Conservation (phyloP, 495 filamentous ascomycete species). For the Daldinia childiae region DNA sequence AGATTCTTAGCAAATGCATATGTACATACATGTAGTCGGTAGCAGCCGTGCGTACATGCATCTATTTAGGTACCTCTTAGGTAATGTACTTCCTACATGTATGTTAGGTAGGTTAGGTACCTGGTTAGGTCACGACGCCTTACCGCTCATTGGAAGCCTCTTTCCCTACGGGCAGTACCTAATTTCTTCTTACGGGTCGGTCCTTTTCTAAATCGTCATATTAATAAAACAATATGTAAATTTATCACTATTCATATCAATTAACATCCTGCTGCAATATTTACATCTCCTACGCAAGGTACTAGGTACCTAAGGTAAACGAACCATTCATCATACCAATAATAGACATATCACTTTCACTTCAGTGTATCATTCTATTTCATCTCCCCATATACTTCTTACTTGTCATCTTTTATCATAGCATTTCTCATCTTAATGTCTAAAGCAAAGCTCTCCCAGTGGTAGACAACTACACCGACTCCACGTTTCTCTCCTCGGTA, state of each 20-base stretch:
- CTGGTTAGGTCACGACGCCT: background rate
- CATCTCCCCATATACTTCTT: background rate
- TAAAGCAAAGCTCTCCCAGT: constrained; percentile 2
- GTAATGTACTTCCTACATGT: background rate
- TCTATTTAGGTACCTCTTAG: background rate
- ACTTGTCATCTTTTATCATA: constrained; percentile 8
- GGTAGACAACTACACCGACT: constrained; percentile 28
- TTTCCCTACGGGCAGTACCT: background rate
- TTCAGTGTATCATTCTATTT: background rate
- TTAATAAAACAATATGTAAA: background rate
- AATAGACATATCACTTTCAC: constrained; percentile 5
- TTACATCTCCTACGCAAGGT: no score
- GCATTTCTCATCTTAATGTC: constrained; percentile 1
- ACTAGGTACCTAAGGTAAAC: background rate
- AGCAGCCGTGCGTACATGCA: no score
- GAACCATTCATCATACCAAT: background rate
- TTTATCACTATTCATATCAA: background rate
- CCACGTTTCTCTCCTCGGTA: constrained; percentile 38
- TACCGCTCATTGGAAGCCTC: background rate
- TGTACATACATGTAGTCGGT: background rate
- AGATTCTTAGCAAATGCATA: background rate
- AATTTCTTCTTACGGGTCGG: background rate
- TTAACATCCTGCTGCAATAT: background rate
- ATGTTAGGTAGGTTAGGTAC: background rate
- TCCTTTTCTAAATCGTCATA: background rate